Evolutionary conservation across 2,329 filamentous ascomycete genomes (phyloP), one percentile per base, ranked within the genome.

Genomic region (Lojkania enalia): DNA sequence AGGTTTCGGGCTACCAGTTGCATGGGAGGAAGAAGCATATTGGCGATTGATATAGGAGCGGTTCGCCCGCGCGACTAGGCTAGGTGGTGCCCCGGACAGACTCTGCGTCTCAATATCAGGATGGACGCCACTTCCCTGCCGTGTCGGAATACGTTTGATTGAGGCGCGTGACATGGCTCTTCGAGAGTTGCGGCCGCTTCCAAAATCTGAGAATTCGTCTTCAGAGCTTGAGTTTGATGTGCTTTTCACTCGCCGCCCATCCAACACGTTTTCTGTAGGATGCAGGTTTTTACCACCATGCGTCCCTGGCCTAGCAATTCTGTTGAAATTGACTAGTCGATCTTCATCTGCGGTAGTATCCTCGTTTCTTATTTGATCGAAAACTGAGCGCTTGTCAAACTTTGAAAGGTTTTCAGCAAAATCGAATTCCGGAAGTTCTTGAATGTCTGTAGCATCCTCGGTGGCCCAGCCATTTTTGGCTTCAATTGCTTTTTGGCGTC

Each of bases 341-440:
- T 89, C 88, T 42, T 91, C 86, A 44, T 96, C 91, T n/a, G 91
- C 88, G 6, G 92, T 84, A 20, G 83, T 85, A 59, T 97, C 92
- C 44, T 95, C 89, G 55, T 88, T 89, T 48, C 89, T 81, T 69
- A 97, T 94, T 70, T 96, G 86, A 54, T 92, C 87, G 65, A 99
- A 99, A 6, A 97, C 83, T 1, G 85, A 85, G 44, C 86, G 83
- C 74, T 97, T 97, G 74, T 97, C 91, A 60, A 97, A 97, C 63
- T 96, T 95, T 35, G 89, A 91, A 21, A 97, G 77, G 54, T 90
- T 90, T 42, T 84, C 85, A 58, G 88, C 85, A 61, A 97, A 97
- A 69, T 97, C 92, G 59, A 97, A 97, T 49, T 97, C 94, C 9
- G 88, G 89, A 77, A 94, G 82, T 64, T 95, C 92, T 71, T 92